A percentile compares a stretch with the other conserved stretches of the same genome.
Conservation (phyloP, 177 flowering plant species). For the Telopea speciosissima region DNA sequence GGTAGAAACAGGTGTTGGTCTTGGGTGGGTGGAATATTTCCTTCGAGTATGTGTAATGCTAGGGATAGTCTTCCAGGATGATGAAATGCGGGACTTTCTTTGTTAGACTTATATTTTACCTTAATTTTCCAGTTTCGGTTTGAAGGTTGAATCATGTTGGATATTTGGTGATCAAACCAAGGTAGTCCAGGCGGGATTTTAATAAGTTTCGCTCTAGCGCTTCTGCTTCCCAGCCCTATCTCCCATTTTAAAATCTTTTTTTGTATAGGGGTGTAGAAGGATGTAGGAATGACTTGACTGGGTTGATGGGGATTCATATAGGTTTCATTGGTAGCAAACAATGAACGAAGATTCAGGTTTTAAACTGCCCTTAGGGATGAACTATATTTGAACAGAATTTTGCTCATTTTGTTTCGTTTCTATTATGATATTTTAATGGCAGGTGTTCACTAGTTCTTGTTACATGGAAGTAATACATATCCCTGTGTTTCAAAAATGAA, state of each 20-base stretch:
- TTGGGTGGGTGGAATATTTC: neutral
- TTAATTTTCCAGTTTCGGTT: neutral
- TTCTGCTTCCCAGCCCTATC: too few species aligned
- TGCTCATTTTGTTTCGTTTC: neutral
- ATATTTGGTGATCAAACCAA: too few species aligned
- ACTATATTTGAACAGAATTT: neutral
- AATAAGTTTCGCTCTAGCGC: neutral
- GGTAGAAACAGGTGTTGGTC: neutral
- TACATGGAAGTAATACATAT: neutral
- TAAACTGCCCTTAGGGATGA: neutral
- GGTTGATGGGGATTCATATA: neutral
- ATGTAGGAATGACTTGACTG: neutral
- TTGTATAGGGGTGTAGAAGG: neutral
- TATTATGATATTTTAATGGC: neutral
- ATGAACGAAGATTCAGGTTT: neutral
- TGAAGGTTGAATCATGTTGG: neutral
- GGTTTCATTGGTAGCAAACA: neutral
- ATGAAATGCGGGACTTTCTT: neutral
- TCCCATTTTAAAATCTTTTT: too few species aligned
- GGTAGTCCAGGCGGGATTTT: neutral
- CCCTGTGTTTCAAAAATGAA: neutral
- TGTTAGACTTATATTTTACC: neutral
- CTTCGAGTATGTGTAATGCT: neutral
- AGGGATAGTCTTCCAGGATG: neutral
- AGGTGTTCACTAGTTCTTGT: neutral